Percentiles rank a stretch among this genome's conserved stretches.
Evolutionary conservation across 257 asterid genomes (phyloP).

Genomic region (Verbascum thapsus): DNA sequence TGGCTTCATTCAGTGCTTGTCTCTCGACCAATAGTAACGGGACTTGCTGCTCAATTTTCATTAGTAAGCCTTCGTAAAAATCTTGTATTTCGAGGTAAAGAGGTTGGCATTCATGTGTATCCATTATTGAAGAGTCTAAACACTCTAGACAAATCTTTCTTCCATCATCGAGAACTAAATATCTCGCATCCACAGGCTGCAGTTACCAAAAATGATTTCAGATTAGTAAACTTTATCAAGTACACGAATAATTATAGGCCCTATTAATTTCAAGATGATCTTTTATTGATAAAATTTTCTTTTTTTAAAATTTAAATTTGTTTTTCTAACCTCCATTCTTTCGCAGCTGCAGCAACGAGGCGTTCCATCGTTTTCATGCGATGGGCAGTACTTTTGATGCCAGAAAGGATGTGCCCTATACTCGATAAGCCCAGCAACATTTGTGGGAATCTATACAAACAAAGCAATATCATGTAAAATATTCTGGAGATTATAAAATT

Average conservation of each 20-base stretch:
- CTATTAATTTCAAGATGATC: no score
- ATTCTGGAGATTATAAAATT: neutral
- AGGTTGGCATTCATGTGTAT: constrained; percentile 94
- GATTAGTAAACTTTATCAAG: no score
- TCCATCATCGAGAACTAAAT: constrained; percentile 87
- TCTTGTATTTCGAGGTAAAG: constrained; percentile 94
- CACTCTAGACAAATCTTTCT: constrained; percentile 92
- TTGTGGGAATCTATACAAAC: constrained; percentile 71
- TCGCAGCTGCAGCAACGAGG: constrained; percentile 99
- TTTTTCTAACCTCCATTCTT: constrained; percentile 85
- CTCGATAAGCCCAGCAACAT: constrained; percentile 86
- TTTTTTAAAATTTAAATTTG: no score
- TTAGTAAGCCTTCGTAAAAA: constrained; percentile 87
- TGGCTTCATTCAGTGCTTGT: constrained; percentile 94
- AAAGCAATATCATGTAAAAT: neutral
- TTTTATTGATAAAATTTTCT: no score
- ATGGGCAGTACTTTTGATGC: constrained; percentile 94
- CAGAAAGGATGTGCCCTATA: constrained; percentile 99
- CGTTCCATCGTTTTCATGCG: constrained; percentile 91
- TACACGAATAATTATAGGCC: no score
- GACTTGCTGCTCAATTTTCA: constrained; percentile 96
- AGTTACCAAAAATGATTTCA: constrained; percentile 22
- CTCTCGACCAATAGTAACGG: constrained; percentile 96
- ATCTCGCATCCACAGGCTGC: constrained; percentile 77
- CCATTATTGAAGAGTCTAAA: constrained; percentile 97